Evolutionary conservation across 192 early-diverging fungal species (phyloP).

Genomic region (Linnemannia exigua): DNA sequence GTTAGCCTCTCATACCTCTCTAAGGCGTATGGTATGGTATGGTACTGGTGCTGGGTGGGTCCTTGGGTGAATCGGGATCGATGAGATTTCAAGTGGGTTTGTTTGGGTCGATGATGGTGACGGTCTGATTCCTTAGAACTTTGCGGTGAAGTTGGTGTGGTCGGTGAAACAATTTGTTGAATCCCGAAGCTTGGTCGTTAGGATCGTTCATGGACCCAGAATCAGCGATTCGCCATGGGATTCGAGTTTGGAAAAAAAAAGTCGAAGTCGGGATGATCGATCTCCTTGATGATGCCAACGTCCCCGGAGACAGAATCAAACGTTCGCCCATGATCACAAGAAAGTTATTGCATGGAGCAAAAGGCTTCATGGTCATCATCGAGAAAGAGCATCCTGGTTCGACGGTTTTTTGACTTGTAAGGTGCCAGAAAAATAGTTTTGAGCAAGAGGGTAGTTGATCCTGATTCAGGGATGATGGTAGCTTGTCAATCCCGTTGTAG

Average conservation of each 20-base stretch:
- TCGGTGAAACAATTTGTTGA: background rate
- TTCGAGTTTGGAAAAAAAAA: background rate
- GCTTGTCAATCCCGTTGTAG: background rate
- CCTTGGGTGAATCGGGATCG: slow-evolving; percentile 11
- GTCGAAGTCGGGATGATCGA: background rate
- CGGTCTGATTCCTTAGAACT: background rate
- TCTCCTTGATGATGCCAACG: background rate
- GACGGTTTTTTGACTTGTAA: background rate
- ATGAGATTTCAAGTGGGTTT: background rate
- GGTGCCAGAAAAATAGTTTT: background rate
- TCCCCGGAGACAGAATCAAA: background rate
- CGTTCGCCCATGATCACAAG: background rate
- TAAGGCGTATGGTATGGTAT: background rate
- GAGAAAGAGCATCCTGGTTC: background rate
- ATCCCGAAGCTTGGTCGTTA: background rate
- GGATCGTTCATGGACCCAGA: background rate
- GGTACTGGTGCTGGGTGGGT: background rate
- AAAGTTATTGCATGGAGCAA: background rate
- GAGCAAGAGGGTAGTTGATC: background rate
- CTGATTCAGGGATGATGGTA: background rate
- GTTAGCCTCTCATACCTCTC: background rate
- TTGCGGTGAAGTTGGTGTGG: background rate
- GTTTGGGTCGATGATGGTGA: slow-evolving; percentile 3
- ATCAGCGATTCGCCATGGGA: slow-evolving; percentile 6
- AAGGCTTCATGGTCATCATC: background rate